Base-by-base conservation (phyloP, 23 red algal species). In the Gracilariopsis chorda region DNA sequence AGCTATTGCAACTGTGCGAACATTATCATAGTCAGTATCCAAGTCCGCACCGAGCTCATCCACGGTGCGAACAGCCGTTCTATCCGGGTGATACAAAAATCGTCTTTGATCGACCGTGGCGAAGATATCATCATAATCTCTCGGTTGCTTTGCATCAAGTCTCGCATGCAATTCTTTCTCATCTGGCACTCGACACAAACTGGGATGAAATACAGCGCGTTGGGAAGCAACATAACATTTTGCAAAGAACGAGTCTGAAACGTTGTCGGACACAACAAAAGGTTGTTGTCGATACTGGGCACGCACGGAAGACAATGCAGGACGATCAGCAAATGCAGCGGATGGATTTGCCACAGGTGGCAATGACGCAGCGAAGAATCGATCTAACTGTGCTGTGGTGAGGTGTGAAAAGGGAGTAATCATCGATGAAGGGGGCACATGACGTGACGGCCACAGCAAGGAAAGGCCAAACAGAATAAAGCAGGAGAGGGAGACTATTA, bases 121-220 rank as follows among this genome's bases (percentile, higher is more conserved):
- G 46, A 89, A 89, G 1, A 70, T 58, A 46, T 89, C 85, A 21
- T 89, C 85, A 45, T 77, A 89, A 77, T 89, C 85, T 30, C 85
- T 45, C 30, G 85, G 85, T 47, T 89, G 85, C 23, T 89, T 89
- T 25, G 85, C 85, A 64, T 56, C 36, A 19, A 27, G 32, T 21
- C 85, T 64, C 7, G 30, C 85, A 34, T 89, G 42, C 24, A 89
- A 60, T 28, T 89, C 85, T 17, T 72, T 73, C 19, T 45, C 51
- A 89, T 89, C 85, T 19, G 85, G 28, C n/a, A 67, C 85, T 16
- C 85, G 85, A 47, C 85, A 46, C 20, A 89, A 52, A 27, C 51
- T 59, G 12, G 65, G 52, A 63, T 89, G 85, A 28, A 89, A 58
- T 28, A 69, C 55, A 42, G 82, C 33, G 20, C 63, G 82, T 32